A percentile compares a stretch with the other conserved stretches of the same genome.
phyloP scores from a whole-genome alignment of 805 yeast genomes.

The Wickerhamiella azyma region DNA sequence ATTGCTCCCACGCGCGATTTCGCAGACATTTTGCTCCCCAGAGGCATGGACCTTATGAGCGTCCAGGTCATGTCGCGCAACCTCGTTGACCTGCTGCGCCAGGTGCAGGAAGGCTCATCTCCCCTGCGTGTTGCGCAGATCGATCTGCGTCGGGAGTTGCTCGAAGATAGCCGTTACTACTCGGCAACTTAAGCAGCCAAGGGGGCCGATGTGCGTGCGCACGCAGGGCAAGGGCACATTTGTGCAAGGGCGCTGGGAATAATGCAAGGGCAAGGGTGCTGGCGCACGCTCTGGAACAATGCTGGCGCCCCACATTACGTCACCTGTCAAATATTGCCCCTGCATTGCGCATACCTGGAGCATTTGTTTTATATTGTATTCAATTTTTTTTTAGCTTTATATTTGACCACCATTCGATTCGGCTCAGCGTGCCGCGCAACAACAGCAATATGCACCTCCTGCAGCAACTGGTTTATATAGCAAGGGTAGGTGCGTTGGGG shows the following conservation, averaged over 20 bases:
- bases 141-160: constrained; percentile 8
- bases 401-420: no score
- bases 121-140: neutral
- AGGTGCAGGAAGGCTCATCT: constrained; percentile 1
- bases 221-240: no score
- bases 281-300: no score
- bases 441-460: no score
- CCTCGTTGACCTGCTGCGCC: constrained; percentile 25
- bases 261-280: no score
- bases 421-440: no score
- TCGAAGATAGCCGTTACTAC: constrained; percentile 9
- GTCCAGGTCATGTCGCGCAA: constrained; percentile 53
- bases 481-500: no score
- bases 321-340: neutral
- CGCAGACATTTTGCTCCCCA: constrained; percentile 64
- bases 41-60: constrained; percentile 50
- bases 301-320: neutral
- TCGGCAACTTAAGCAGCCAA: neutral
- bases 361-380: neutral
- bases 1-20: constrained; percentile 47
- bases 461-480: neutral
- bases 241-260: no score
- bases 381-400: neutral
- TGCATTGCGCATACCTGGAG: neutral
- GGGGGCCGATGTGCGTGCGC: no score